Percentiles rank a stretch among this genome's conserved stretches.
phyloP scores from a whole-genome alignment of 2,329 filamentous ascomycete species.

The Laburnicola sp. region DNA sequence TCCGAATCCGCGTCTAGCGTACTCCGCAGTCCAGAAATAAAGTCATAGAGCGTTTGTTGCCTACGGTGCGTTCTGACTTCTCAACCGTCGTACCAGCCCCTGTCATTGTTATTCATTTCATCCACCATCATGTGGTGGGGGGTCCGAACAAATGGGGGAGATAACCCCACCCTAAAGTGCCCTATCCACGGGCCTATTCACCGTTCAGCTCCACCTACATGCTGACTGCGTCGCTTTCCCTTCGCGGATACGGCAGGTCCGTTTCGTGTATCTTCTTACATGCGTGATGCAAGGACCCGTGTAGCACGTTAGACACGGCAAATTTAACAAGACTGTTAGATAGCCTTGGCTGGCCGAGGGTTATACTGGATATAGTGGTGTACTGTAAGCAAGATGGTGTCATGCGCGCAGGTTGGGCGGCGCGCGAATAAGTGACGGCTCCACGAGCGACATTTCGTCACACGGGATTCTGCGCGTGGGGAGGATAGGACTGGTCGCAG shows the following conservation, averaged over 20 bases:
- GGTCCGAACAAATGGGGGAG: no score
- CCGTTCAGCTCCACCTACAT: neutral
- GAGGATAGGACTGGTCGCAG: neutral
- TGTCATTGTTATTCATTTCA: no score
- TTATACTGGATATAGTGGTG: neutral
- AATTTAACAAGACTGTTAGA: neutral
- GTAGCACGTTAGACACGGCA: neutral
- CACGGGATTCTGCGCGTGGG: neutral
- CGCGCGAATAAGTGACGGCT: neutral
- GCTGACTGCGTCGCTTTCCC: slow-evolving; percentile 1
- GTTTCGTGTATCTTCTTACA: slow-evolving; percentile 6
- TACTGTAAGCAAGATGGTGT: neutral
- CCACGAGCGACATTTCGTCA: neutral
- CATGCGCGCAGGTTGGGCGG: neutral
- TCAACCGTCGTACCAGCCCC: no score
- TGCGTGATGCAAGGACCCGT: slow-evolving; percentile 1
- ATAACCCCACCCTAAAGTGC: neutral
- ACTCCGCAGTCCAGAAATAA: no score
- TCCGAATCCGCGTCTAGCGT: no score
- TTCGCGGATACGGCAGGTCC: neutral
- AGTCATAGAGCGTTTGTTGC: no score
- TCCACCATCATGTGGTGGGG: no score
- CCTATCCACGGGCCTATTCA: neutral
- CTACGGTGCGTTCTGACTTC: no score
- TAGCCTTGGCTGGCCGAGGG: neutral